Percentiles rank a stretch among this genome's conserved stretches.
Evolutionary conservation across 352 stramenopile genomes (phyloP).

Genomic region (Phytophthora ohioensis): DNA sequence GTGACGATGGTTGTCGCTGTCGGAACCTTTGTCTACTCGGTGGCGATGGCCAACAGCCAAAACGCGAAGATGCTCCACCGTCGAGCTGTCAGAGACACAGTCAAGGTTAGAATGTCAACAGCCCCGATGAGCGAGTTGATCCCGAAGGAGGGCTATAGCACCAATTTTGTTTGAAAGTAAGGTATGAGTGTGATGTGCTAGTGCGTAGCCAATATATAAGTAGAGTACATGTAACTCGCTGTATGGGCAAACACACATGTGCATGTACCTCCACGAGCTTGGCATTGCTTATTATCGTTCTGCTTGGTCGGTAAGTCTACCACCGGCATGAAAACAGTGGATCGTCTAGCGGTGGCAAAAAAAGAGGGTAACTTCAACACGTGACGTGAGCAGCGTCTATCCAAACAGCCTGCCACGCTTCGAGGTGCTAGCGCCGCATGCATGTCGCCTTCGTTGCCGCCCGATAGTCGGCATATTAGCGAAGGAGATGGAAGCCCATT

Average conservation of each 20-base stretch:
- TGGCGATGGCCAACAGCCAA: slow-evolving; percentile 8
- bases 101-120: slow-evolving; percentile 3
- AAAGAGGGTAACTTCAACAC: slow-evolving; percentile 2
- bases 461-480: too few species aligned
- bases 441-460: too few species aligned
- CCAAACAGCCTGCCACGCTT: neutral
- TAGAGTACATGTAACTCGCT: too few species aligned
- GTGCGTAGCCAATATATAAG: too few species aligned
- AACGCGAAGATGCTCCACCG: slow-evolving; percentile 5
- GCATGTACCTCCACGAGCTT: too few species aligned
- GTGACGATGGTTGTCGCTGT: slow-evolving; percentile 34
- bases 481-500: neutral
- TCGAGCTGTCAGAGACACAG: slow-evolving; percentile 2
- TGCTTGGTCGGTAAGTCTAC: neutral
- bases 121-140: slow-evolving; percentile 22
- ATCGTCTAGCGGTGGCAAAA: slow-evolving; percentile 4
- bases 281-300: neutral
- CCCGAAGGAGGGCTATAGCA: slow-evolving; percentile 27
- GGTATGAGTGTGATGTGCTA: neutral
- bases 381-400: slow-evolving; percentile 8
- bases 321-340: neutral
- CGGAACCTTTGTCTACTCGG: slow-evolving; percentile 26
- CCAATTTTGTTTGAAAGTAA: slow-evolving; percentile 26
- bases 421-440: too few species aligned
- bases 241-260: too few species aligned